Conservation (phyloP, 2,329 filamentous ascomycete species). For the Sporothrix luriei region DNA sequence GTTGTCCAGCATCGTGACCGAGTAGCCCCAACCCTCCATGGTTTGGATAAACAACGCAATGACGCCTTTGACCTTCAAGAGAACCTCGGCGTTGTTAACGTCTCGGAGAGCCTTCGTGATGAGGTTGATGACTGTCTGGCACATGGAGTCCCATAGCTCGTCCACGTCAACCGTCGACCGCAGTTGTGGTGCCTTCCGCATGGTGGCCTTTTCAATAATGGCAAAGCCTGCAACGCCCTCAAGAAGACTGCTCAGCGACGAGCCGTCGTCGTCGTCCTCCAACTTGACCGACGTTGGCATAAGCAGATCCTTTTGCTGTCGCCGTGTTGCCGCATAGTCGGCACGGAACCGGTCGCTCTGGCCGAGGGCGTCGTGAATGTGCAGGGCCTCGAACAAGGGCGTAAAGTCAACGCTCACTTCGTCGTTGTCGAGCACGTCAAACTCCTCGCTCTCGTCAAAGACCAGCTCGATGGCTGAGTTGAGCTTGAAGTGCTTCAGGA, state of each 20-base stretch:
- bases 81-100: constrained; percentile 82
- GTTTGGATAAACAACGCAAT: constrained; percentile 95
- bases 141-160: constrained; percentile 98
- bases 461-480: constrained; percentile 96
- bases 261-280: constrained; percentile 80
- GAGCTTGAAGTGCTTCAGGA: constrained; percentile 80
- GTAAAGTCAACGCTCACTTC: constrained; percentile 93
- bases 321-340: constrained; percentile 88
- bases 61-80: constrained; percentile 93
- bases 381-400: constrained; percentile 89
- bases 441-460: constrained; percentile 92
- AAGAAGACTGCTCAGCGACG: constrained; percentile 82
- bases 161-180: constrained; percentile 88
- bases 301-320: constrained; percentile 88
- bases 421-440: constrained; percentile 92
- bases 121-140: constrained; percentile 78
- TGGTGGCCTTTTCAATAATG: constrained; percentile 92
- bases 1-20: constrained; percentile 76
- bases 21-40: constrained; percentile 96
- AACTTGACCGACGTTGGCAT: constrained; percentile 76
- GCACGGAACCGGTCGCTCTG: constrained; percentile 87
- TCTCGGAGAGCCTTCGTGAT: constrained; percentile 77
- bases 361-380: constrained; percentile 93
- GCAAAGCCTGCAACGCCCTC: constrained; percentile 96
- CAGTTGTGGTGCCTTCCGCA: constrained; percentile 81